These are phyloP conservation scores for Phaeophleospora eucalypticola DNA, from an alignment of 2,329 filamentous ascomycete genomes.

Conservation along the genomic window DNA sequence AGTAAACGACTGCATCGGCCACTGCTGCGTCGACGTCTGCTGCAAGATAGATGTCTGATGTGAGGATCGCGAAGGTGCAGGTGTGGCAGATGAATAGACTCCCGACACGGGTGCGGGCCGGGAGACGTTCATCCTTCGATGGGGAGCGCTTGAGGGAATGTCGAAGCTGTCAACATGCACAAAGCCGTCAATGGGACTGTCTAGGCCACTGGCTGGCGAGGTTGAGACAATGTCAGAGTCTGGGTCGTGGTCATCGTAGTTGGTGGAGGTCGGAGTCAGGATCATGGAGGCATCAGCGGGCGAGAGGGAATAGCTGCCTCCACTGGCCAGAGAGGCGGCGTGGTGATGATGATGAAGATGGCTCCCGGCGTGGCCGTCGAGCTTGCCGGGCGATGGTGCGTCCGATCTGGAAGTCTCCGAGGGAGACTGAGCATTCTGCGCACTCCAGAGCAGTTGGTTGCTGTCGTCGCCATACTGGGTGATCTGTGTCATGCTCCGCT, in stretches of 20 bases:
- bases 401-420: slow-evolving; percentile 1
- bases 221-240: slow-evolving; percentile 17
- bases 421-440: background rate
- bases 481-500: slow-evolving; percentile 6
- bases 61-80: slow-evolving; percentile 4
- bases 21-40: slow-evolving; percentile 2
- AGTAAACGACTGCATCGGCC: slow-evolving; percentile 9
- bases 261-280: slow-evolving; percentile 23
- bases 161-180: slow-evolving; percentile 13
- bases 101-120: slow-evolving; percentile 12
- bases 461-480: background rate
- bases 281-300: slow-evolving; percentile 20
- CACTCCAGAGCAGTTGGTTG: background rate
- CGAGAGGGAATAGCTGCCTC: slow-evolving; percentile 21
- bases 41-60: slow-evolving; percentile 3
- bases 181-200: slow-evolving; percentile 18
- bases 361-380: background rate
- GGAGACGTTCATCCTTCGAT: slow-evolving; percentile 8
- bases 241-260: slow-evolving; percentile 15
- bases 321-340: slow-evolving; percentile 2
- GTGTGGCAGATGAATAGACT: slow-evolving; percentile 6
- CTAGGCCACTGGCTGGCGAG: slow-evolving; percentile 17
- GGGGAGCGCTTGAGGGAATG: slow-evolving; percentile 5
- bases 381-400: slow-evolving; percentile 12
- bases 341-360: too few species aligned